These are phyloP conservation scores for Tolypocladium sp. DNA, from an alignment of 2,329 filamentous ascomycete genomes.

Conservation along the genomic window DNA sequence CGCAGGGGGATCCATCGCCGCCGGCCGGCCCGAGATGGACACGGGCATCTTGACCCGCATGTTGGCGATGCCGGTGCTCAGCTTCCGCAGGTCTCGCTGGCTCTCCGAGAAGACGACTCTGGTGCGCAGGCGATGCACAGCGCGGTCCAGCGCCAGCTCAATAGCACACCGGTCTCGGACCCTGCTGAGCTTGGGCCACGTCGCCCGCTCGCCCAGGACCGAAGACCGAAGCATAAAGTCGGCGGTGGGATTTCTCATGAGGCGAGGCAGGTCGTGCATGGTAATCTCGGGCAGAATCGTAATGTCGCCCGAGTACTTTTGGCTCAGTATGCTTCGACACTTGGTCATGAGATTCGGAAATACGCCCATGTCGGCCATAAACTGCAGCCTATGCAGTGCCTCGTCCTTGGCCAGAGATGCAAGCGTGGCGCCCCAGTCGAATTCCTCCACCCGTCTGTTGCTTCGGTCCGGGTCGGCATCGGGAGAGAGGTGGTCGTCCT, in stretches of 20 bases:
- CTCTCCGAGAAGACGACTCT: slow-evolving; percentile 61
- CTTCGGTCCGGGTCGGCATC: slow-evolving; percentile 15
- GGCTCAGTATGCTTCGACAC: slow-evolving; percentile 69
- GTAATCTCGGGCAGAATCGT: slow-evolving; percentile 80
- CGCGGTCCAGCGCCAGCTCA: slow-evolving; percentile 72
- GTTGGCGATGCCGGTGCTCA: slow-evolving; percentile 22
- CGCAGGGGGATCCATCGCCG: slow-evolving; percentile 10
- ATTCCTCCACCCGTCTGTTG: slow-evolving; percentile 24
- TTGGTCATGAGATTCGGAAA: slow-evolving; percentile 75
- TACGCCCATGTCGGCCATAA: slow-evolving; percentile 70
- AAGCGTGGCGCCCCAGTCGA: slow-evolving; percentile 55
- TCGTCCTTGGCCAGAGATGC: slow-evolving; percentile 71
- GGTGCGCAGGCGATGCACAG: slow-evolving; percentile 59
- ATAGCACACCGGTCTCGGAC: slow-evolving; percentile 84
- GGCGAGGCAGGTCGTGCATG: slow-evolving; percentile 62
- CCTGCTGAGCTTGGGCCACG: slow-evolving; percentile 82
- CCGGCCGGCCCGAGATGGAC: slow-evolving; percentile 7
- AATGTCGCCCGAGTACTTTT: slow-evolving; percentile 91
- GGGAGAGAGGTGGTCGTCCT: slow-evolving; percentile 53
- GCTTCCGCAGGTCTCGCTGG: slow-evolving; percentile 48
- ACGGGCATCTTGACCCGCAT: slow-evolving; percentile 12
- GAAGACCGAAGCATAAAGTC: slow-evolving; percentile 81
- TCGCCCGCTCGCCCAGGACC: slow-evolving; percentile 71
- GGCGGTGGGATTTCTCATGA: slow-evolving; percentile 74
- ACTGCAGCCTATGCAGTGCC: slow-evolving; percentile 69